phyloP scores from a whole-genome alignment of 768 basidiomycete genomes.

The Suillus ampliporus region DNA sequence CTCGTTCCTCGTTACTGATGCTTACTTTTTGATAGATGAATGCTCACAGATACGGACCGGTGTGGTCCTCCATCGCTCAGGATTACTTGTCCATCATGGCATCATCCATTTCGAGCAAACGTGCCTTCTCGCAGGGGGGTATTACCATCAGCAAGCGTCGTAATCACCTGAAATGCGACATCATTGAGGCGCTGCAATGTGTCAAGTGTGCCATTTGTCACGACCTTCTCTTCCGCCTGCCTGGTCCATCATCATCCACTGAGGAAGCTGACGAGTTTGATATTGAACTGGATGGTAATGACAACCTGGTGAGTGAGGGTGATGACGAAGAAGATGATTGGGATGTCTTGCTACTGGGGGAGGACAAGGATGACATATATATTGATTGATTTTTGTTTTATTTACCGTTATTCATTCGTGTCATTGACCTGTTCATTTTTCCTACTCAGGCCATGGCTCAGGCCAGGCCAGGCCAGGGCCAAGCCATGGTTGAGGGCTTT shows the following conservation, averaged over 20 bases:
- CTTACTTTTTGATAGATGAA: too few species aligned
- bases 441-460: too few species aligned
- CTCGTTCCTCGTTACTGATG: too few species aligned
- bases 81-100: too few species aligned
- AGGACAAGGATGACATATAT: not conserved
- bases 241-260: not conserved
- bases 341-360: not conserved
- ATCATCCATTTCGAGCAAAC: not conserved
- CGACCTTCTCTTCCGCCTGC: not conserved
- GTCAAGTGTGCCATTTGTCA: not conserved
- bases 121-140: not conserved
- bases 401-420: too few species aligned
- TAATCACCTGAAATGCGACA: conserved; percentile 40
- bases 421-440: too few species aligned
- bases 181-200: conserved; percentile 37
- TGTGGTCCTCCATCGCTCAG: too few species aligned
- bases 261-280: not conserved
- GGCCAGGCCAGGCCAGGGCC: too few species aligned
- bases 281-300: not conserved
- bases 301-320: not conserved
- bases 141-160: conserved; percentile 40
- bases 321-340: too few species aligned
- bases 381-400: not conserved
- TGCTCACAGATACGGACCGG: too few species aligned
- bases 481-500: too few species aligned